A percentile compares a stretch with the other conserved stretches of the same genome.
These are phyloP conservation scores for Neonothopanus nambi DNA, from an alignment of 1,284 basidiomycete species.

Conservation along the genomic window DNA sequence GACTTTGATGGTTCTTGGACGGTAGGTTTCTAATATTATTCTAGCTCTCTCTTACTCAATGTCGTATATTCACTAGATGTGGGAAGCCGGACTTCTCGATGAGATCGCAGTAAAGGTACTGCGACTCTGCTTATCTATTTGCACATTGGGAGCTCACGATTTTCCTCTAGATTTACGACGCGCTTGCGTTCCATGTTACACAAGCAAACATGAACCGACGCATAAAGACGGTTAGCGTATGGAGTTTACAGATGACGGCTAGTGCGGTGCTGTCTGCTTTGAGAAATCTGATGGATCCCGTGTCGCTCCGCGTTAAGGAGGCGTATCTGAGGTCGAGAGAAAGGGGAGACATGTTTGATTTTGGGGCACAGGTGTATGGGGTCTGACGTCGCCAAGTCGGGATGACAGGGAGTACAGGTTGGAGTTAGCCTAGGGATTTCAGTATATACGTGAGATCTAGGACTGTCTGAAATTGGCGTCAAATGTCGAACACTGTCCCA, in stretches of 20 bases:
- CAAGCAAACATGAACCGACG: slow-evolving; percentile 86
- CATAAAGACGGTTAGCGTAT: slow-evolving; percentile 82
- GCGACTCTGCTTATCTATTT: slow-evolving; percentile 4
- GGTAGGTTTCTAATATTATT: slow-evolving; percentile 45
- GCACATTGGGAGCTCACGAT: slow-evolving; percentile 7
- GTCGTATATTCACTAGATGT: slow-evolving; percentile 55
- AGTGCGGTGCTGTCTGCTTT: slow-evolving; percentile 46
- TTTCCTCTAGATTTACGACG: slow-evolving; percentile 71
- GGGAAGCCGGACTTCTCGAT: slow-evolving; percentile 86
- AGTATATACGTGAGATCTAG: too few species aligned
- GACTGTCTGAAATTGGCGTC: too few species aligned
- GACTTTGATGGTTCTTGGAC: slow-evolving; percentile 93
- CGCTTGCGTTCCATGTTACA: slow-evolving; percentile 89
- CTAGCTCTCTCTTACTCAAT: slow-evolving; percentile 15
- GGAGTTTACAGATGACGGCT: slow-evolving; percentile 59
- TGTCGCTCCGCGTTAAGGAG: slow-evolving; percentile 43
- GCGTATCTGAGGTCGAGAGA: slow-evolving; percentile 30
- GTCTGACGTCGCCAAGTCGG: too few species aligned
- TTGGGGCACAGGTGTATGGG: neutral
- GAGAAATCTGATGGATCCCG: slow-evolving; percentile 43
- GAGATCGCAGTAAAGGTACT: slow-evolving; percentile 74
- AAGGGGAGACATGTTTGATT: neutral
- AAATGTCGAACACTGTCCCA: too few species aligned
- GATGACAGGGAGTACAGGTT: too few species aligned
- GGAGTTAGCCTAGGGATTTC: too few species aligned